These are phyloP conservation scores for Penicillium olsonii DNA, from an alignment of 2,329 filamentous ascomycete species.

Conservation along the genomic window DNA sequence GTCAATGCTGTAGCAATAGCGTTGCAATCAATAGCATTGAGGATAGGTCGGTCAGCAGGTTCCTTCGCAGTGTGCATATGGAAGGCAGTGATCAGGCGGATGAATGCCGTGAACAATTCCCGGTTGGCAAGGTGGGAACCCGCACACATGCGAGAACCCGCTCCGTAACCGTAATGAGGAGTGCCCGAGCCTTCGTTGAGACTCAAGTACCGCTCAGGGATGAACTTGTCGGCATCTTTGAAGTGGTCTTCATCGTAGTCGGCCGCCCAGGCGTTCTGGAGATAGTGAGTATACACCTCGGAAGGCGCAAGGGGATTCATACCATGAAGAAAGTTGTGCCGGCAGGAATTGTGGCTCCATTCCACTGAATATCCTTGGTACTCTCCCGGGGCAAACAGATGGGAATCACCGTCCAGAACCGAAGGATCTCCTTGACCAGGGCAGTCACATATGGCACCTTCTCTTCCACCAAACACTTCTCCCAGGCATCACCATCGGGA, in stretches of 20 bases:
- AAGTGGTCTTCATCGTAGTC: constrained; percentile 72
- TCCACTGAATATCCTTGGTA: constrained; percentile 71
- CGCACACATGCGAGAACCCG: constrained; percentile 64
- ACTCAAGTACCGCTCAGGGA: constrained; percentile 70
- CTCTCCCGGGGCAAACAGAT: constrained; percentile 73
- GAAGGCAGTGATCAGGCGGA: constrained; percentile 62
- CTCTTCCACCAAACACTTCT: constrained; percentile 70
- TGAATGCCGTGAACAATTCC: constrained; percentile 62
- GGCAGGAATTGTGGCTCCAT: constrained; percentile 67
- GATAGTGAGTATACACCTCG: background rate
- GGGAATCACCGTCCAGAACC: constrained; percentile 78
- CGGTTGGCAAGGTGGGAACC: constrained; percentile 65
- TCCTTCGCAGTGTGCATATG: constrained; percentile 54
- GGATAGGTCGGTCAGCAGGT: constrained; percentile 51
- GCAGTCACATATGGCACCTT: constrained; percentile 77
- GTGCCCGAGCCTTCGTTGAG: constrained; percentile 54
- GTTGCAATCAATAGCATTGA: constrained; percentile 61
- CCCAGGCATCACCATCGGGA: constrained; percentile 74
- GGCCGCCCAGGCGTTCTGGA: constrained; percentile 69
- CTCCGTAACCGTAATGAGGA: constrained; percentile 64
- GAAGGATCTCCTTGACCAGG: constrained; percentile 74
- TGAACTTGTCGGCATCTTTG: constrained; percentile 62
- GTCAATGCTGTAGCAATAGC: constrained; percentile 59
- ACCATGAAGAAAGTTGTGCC: constrained; percentile 80
- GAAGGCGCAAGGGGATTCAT: constrained; percentile 9